Evolutionary conservation across 2,329 filamentous ascomycete genomes (phyloP).

Genomic region (Fusarium odoratissimum): DNA sequence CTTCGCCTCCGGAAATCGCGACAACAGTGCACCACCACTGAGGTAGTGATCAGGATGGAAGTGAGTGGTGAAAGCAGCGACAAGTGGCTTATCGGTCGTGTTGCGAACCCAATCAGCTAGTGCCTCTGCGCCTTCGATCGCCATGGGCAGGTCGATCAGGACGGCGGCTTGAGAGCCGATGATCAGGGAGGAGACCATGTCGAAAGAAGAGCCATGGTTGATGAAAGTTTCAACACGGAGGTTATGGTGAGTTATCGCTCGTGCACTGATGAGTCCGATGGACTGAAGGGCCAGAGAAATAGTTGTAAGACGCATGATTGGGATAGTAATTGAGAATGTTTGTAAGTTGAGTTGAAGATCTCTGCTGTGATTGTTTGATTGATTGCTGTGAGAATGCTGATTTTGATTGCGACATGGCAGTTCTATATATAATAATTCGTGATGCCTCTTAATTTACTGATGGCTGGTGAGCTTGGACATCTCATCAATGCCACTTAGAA

Average conservation of each 20-base stretch:
- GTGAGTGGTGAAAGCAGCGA: background rate
- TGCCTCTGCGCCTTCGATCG: background rate
- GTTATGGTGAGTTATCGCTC: rapidly evolving
- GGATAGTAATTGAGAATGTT: background rate
- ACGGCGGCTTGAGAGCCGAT: background rate
- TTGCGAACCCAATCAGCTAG: background rate
- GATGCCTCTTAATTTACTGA: rapidly evolving
- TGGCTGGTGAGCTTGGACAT: background rate
- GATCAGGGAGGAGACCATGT: background rate
- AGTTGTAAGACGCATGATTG: background rate
- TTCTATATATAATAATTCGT: background rate
- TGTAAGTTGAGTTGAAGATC: background rate
- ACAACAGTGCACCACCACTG: background rate
- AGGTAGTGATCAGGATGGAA: background rate
- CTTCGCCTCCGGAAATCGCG: background rate
- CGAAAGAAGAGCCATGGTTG: background rate
- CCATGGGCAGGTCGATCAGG: background rate
- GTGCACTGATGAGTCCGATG: background rate
- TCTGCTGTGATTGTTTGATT: no score
- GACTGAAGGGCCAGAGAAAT: background rate
- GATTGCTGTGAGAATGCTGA: rapidly evolving
- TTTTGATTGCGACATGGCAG: rapidly evolving
- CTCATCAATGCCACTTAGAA: no score
- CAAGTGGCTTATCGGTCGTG: background rate
- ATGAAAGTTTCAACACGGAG: background rate